Evolutionary conservation across 2,329 filamentous ascomycete genomes (phyloP).

Genomic region (Curvularia lunata): DNA sequence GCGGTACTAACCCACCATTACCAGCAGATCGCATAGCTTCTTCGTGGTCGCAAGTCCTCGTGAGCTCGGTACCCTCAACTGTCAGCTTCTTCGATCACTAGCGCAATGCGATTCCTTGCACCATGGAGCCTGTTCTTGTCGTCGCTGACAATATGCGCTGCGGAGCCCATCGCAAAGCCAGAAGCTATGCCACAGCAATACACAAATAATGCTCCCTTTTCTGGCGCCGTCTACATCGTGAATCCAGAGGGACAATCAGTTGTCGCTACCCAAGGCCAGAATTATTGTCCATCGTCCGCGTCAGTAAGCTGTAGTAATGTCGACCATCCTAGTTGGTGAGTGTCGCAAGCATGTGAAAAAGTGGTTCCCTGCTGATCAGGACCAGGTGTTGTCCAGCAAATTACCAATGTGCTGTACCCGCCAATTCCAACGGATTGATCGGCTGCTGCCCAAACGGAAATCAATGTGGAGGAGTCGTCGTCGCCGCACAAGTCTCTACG

Average conservation of each 20-base stretch:
- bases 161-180: constrained; percentile 35
- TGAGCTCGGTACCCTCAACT: neutral
- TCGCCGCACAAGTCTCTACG: constrained; percentile 43
- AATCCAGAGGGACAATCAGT: constrained; percentile 42
- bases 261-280: constrained; percentile 41
- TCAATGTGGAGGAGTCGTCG: constrained; percentile 42
- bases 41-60: neutral
- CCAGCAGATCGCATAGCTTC: constrained; percentile 7
- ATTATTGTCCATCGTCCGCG: constrained; percentile 45
- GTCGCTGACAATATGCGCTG: constrained; percentile 25
- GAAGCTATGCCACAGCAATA: constrained; percentile 38
- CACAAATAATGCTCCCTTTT: constrained; percentile 49
- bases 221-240: constrained; percentile 50
- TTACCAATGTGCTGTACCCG: constrained; percentile 43
- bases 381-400: constrained; percentile 47
- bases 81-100: constrained; percentile 6
- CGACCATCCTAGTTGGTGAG: constrained; percentile 53
- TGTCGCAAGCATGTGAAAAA: neutral
- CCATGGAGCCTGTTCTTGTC: constrained; percentile 18
- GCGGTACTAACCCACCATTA: constrained; percentile 20
- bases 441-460: constrained; percentile 49
- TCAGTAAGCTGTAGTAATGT: constrained; percentile 53
- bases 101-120: constrained; percentile 27
- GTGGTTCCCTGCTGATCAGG: constrained; percentile 2
- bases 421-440: constrained; percentile 43